phyloP scores from a whole-genome alignment of 2,329 filamentous ascomycete species.

The Pseudogymnoascus sp. region DNA sequence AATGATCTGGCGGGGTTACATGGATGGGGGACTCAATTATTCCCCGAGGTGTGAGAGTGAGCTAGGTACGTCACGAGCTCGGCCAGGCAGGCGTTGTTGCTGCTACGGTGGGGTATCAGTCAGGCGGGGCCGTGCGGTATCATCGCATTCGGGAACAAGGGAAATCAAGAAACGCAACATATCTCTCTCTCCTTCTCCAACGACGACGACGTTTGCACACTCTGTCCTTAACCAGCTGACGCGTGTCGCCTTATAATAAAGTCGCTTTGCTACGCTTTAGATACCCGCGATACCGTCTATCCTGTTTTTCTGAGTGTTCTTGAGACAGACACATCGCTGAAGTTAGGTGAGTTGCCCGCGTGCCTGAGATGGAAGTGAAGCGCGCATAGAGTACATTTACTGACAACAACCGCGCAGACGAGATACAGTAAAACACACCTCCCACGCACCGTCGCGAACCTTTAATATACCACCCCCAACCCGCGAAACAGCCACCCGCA shows the following conservation, averaged over 20 bases:
- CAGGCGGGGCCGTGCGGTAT: neutral
- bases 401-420: neutral
- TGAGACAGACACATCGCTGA: neutral
- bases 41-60: neutral
- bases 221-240: neutral
- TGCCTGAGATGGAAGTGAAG: neutral
- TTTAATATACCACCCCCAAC: neutral
- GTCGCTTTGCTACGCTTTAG: neutral
- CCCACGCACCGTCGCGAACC: neutral
- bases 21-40: neutral
- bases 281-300: neutral
- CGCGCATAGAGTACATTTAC: neutral
- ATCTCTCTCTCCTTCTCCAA: neutral
- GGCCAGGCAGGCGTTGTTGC: neutral
- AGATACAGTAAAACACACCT: neutral
- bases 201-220: neutral
- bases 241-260: neutral
- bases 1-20: neutral
- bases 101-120: neutral
- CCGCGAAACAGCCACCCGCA: neutral
- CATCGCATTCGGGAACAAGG: neutral
- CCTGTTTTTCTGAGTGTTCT: neutral
- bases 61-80: neutral
- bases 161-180: neutral
- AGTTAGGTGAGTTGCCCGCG: neutral